These are phyloP conservation scores for Persicaria maculosa DNA, from an alignment of 148 eudicot species.

Conservation along the genomic window DNA sequence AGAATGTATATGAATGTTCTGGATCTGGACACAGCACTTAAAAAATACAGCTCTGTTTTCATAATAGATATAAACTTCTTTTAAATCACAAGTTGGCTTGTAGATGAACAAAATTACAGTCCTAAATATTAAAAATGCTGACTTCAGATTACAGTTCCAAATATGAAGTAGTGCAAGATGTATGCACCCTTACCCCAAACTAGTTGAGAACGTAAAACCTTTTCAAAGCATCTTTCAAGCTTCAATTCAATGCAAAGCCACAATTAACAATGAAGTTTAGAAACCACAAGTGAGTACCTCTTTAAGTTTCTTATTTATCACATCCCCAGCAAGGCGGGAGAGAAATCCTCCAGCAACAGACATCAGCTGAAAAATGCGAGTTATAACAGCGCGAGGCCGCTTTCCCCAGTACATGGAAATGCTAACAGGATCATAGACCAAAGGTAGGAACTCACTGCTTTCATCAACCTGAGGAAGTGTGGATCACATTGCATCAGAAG, in stretches of 20 bases:
- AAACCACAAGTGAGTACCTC: slow-evolving; percentile 44
- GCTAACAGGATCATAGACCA: slow-evolving; percentile 82
- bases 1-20: no score
- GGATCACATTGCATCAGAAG: background rate
- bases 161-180: no score
- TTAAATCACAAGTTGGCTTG: background rate
- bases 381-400: slow-evolving; percentile 89
- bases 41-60: background rate
- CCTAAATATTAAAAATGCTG: background rate
- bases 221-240: background rate
- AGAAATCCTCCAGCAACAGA: slow-evolving; percentile 99
- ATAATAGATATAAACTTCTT: background rate
- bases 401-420: slow-evolving; percentile 94
- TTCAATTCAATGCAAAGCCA: background rate
- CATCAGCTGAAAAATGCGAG: slow-evolving; percentile 71
- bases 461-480: slow-evolving; percentile 61
- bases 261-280: background rate
- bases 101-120: background rate
- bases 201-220: background rate
- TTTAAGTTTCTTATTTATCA: slow-evolving; percentile 84
- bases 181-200: no score
- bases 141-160: no score
- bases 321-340: slow-evolving; percentile 70
- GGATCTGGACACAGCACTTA: background rate
- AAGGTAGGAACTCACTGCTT: slow-evolving; percentile 85